Percentiles rank a stretch among this genome's conserved stretches.
phyloP scores from a whole-genome alignment of 768 basidiomycete genomes.

The Trametes maxima region DNA sequence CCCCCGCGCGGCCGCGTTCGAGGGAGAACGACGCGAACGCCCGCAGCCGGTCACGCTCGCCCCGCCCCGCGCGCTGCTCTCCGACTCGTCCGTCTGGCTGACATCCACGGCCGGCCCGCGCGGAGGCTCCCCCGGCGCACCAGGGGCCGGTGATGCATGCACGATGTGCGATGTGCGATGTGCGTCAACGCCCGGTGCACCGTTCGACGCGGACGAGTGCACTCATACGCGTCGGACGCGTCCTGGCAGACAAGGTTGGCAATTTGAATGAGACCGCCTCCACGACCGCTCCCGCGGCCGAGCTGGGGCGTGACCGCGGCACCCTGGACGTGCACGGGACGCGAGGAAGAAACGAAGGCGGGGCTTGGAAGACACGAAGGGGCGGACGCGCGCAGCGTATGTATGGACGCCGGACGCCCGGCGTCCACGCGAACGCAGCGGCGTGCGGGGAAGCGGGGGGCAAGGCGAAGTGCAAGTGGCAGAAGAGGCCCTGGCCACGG shows the following conservation, averaged over 20 bases:
- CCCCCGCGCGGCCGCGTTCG: neutral
- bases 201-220: too few relatives aligned
- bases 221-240: neutral
- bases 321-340: neutral
- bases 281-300: neutral
- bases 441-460: slow-evolving; percentile 5
- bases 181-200: too few relatives aligned
- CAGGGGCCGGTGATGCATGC: neutral
- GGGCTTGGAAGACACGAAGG: too few relatives aligned
- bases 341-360: neutral
- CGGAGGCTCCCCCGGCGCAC: neutral
- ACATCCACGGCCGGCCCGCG: neutral
- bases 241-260: slow-evolving; percentile 8
- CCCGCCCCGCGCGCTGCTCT: neutral
- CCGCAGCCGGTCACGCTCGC: neutral
- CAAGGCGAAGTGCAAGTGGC: too few relatives aligned
- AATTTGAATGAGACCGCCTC: slow-evolving; percentile 9
- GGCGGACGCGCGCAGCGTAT: too few relatives aligned
- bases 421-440: neutral
- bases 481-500: neutral
- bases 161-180: neutral
- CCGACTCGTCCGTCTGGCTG: neutral
- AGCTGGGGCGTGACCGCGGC: neutral
- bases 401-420: too few relatives aligned
- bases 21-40: neutral